These are phyloP conservation scores for Diaporthe eres DNA, from an alignment of 2,329 filamentous ascomycete species.

Conservation along the genomic window DNA sequence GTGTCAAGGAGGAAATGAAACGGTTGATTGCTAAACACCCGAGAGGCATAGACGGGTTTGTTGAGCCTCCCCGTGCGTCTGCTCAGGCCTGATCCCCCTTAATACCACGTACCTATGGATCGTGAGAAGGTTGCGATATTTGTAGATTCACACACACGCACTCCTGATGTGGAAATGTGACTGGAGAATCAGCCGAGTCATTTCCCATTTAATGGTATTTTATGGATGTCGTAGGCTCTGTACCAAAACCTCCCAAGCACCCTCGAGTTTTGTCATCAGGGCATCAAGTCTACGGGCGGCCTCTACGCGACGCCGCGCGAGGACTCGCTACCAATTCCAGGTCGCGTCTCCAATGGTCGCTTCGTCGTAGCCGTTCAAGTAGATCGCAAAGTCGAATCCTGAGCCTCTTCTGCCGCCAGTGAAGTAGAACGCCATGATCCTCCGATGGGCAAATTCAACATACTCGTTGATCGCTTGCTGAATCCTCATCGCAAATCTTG, in stretches of 20 bases:
- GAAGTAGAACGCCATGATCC: background rate
- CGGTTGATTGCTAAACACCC: background rate
- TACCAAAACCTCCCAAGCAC: background rate
- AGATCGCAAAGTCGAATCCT: background rate
- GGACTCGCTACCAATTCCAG: background rate
- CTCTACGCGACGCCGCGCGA: background rate
- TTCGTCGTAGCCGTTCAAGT: background rate
- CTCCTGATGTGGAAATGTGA: background rate
- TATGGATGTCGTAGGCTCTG: background rate
- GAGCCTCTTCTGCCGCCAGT: background rate
- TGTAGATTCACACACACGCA: too few relatives aligned
- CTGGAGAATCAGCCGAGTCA: background rate
- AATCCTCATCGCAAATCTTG: background rate
- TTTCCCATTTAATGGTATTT: background rate
- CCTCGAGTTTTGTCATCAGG: too few relatives aligned
- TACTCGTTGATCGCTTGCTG: background rate
- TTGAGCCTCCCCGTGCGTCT: background rate
- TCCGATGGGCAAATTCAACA: background rate
- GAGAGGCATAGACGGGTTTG: background rate
- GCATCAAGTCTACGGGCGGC: background rate
- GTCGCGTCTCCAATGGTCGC: conserved; percentile 9
- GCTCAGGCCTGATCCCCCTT: background rate
- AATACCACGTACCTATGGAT: background rate
- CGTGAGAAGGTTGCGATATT: background rate
- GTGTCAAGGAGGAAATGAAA: conserved; percentile 2